Evolutionary conservation across 306 rosid genomes (phyloP).

Genomic region (Vigna radiata): DNA sequence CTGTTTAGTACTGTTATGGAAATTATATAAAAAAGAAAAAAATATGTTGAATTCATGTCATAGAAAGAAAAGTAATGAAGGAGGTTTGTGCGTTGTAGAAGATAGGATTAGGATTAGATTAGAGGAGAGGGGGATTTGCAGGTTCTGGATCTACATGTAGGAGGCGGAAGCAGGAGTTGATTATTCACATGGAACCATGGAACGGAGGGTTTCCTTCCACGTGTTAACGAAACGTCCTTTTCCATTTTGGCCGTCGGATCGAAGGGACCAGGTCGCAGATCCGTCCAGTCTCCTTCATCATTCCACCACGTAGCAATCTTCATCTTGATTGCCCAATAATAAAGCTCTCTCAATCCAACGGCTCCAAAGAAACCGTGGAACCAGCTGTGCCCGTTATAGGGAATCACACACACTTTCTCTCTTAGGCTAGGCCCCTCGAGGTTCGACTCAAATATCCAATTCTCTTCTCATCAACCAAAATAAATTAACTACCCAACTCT

Average conservation of each 20-base stretch:
- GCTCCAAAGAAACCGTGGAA: constrained; percentile 36
- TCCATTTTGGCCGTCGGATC: constrained; percentile 60
- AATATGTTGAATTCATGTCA: background rate
- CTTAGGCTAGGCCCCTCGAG: background rate
- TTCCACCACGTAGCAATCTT: constrained; percentile 53
- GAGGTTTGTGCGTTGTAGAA: too few species aligned
- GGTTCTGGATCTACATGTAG: constrained; percentile 38
- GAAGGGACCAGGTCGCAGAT: constrained; percentile 23
- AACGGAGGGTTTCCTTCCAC: constrained; percentile 47
- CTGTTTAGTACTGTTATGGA: background rate
- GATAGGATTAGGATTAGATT: too few species aligned
- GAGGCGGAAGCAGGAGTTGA: background rate
- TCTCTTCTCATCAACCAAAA: constrained; percentile 38
- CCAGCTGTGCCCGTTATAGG: constrained; percentile 51
- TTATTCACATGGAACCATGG: constrained; percentile 44
- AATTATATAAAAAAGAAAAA: background rate
- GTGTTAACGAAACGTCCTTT: constrained; percentile 46
- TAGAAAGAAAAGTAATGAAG: background rate
- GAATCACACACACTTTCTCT: constrained; percentile 24
- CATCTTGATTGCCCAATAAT: constrained; percentile 28
- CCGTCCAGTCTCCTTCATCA: constrained; percentile 34
- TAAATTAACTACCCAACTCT: constrained; percentile 47
- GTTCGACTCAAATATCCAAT: constrained; percentile 29
- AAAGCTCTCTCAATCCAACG: constrained; percentile 63
- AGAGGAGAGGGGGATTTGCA: background rate